Conservation (phyloP, 1,284 basidiomycete species). For the Ceratobasidium sp. region DNA sequence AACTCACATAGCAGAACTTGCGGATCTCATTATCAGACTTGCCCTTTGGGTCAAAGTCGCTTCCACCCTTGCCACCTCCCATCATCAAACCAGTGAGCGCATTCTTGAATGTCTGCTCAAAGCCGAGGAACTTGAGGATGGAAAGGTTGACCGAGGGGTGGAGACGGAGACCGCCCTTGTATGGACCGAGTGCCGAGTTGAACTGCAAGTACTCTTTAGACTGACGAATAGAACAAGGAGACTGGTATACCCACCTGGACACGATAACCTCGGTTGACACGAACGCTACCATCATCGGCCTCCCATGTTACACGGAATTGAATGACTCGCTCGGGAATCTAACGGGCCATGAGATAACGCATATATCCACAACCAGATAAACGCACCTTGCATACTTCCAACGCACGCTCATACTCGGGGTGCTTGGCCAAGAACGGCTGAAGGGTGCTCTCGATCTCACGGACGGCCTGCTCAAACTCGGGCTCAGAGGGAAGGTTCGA, state of each 20-base stretch:
- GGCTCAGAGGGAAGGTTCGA: constrained; percentile 53
- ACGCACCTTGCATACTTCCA: constrained; percentile 63
- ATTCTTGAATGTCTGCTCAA: constrained; percentile 87
- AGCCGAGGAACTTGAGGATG: constrained; percentile 86
- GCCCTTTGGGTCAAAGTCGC: constrained; percentile 84
- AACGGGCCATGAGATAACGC: constrained; percentile 43
- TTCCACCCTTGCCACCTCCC: constrained; percentile 76
- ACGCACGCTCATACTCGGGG: constrained; percentile 74
- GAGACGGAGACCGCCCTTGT: constrained; percentile 83
- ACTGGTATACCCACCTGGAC: constrained; percentile 60
- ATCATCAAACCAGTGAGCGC: constrained; percentile 74
- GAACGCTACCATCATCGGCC: constrained; percentile 70
- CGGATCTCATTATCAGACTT: constrained; percentile 80
- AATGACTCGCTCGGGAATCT: constrained; percentile 78
- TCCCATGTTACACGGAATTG: constrained; percentile 85
- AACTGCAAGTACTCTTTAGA: constrained; percentile 55
- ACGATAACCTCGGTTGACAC: constrained; percentile 80
- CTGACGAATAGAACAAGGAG: neutral
- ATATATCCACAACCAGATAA: neutral
- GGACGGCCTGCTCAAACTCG: constrained; percentile 68
- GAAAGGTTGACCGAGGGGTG: constrained; percentile 85
- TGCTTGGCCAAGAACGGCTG: constrained; percentile 71
- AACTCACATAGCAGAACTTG: constrained; percentile 65
- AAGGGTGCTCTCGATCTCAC: constrained; percentile 72
- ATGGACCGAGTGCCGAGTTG: constrained; percentile 83